phyloP scores from a whole-genome alignment of 2,329 filamentous ascomycete species.

The Zymoseptoria pseudotritici region DNA sequence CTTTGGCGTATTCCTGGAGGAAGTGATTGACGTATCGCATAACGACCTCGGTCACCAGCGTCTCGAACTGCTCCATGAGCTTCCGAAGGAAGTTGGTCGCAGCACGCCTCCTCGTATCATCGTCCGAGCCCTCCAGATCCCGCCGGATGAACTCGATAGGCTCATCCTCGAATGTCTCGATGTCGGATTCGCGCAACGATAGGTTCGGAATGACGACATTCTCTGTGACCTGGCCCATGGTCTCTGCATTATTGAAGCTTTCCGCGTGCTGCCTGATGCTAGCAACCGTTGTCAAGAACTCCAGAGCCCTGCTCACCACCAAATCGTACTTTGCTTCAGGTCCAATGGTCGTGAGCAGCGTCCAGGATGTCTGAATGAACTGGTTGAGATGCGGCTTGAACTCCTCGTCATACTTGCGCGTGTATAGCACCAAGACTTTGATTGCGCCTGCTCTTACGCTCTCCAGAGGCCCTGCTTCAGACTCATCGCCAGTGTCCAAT shows the following conservation, averaged over 20 bases:
- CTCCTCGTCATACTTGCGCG: conserved; percentile 91
- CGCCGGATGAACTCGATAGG: conserved; percentile 96
- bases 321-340: conserved; percentile 88
- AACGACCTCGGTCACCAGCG: conserved; percentile 77
- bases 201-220: conserved; percentile 95
- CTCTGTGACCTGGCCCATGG: conserved; percentile 80
- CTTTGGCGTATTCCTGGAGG: conserved; percentile 64
- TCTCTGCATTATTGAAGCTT: conserved; percentile 75
- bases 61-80: conserved; percentile 82
- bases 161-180: conserved; percentile 96
- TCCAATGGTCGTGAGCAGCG: conserved; percentile 76
- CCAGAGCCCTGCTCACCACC: conserved; percentile 85
- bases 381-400: conserved; percentile 72
- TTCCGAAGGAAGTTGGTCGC: conserved; percentile 91
- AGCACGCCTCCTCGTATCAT: conserved; percentile 81
- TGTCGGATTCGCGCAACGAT: conserved; percentile 80
- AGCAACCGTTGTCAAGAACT: conserved; percentile 87
- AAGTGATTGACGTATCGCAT: conserved; percentile 82
- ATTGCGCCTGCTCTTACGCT: conserved; percentile 90
- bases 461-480: conserved; percentile 76
- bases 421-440: conserved; percentile 80
- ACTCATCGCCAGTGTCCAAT: conserved; percentile 79
- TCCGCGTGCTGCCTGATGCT: conserved; percentile 68
- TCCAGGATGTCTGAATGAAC: conserved; percentile 76
- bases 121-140: conserved; percentile 93